A percentile compares a stretch with the other conserved stretches of the same genome.
Evolutionary conservation across 2,329 filamentous ascomycete species (phyloP).

Genomic region (Hymenoscyphus infarciens): DNA sequence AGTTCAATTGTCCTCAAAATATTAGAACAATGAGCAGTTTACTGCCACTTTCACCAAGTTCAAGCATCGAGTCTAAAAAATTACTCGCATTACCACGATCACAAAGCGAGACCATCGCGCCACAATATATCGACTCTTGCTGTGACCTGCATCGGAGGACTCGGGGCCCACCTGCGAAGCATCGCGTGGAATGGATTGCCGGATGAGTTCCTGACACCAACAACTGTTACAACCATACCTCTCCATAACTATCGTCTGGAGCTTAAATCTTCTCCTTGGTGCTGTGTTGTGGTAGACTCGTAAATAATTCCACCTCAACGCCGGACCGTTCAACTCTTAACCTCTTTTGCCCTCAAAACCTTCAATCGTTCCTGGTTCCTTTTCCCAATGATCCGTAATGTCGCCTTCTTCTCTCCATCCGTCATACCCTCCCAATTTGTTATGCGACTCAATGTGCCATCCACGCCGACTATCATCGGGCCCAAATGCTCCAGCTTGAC

Average conservation of each 20-base stretch:
- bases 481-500: conserved; percentile 66
- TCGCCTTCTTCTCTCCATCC: conserved; percentile 63
- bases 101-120: no score
- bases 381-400: conserved; percentile 62
- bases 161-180: no score
- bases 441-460: conserved; percentile 69
- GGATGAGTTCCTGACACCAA: no score
- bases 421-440: conserved; percentile 72
- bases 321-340: conserved; percentile 12
- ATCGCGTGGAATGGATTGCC: no score
- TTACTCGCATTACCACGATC: background rate
- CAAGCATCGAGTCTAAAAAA: background rate
- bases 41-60: background rate
- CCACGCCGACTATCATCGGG: conserved; percentile 69
- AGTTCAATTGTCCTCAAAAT: no score
- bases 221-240: no score
- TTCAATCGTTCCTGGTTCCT: conserved; percentile 63
- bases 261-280: no score
- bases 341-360: conserved; percentile 44
- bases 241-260: no score
- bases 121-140: no score
- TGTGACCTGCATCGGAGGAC: no score
- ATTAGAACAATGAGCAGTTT: no score
- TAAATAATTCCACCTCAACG: background rate
- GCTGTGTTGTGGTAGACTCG: no score